Evolutionary conservation across 1,139 yeast genomes (phyloP).

Genomic region (Yamadazyma buinensis): DNA sequence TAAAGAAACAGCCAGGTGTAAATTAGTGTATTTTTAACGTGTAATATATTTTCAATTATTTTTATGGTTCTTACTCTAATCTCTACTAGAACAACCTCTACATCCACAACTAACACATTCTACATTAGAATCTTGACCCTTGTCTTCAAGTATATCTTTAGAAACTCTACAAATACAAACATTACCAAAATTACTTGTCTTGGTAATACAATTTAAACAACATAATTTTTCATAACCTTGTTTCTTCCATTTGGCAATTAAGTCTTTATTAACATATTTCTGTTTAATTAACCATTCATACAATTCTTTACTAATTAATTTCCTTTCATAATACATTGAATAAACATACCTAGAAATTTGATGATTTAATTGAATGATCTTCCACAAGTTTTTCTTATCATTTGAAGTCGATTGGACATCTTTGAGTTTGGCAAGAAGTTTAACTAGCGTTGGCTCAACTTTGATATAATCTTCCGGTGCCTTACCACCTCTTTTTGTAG

Average conservation of each 20-base stretch:
- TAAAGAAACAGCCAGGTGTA: too few species aligned
- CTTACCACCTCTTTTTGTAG: slow-evolving; percentile 37
- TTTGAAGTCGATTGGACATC: slow-evolving; percentile 44
- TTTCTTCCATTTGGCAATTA: slow-evolving; percentile 90
- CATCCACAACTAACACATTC: slow-evolving; percentile 90
- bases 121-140: slow-evolving; percentile 30
- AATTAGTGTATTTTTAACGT: slow-evolving; percentile 6
- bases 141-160: slow-evolving; percentile 43
- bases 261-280: slow-evolving; percentile 60
- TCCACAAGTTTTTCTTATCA: slow-evolving; percentile 63
- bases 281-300: slow-evolving; percentile 75
- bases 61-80: slow-evolving; percentile 33
- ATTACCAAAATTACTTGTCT: slow-evolving; percentile 62
- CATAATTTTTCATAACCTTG: slow-evolving; percentile 87
- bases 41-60: slow-evolving; percentile 9
- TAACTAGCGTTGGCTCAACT: slow-evolving; percentile 66
- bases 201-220: slow-evolving; percentile 75
- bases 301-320: slow-evolving; percentile 62
- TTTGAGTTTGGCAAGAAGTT: slow-evolving; percentile 58
- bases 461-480: slow-evolving; percentile 78
- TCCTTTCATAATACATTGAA: slow-evolving; percentile 66
- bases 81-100: slow-evolving; percentile 82
- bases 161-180: slow-evolving; percentile 90
- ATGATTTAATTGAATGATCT: slow-evolving; percentile 64
- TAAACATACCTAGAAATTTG: slow-evolving; percentile 76